Evolutionary conservation across 1,284 basidiomycete species (phyloP).

Genomic region (Microbotryum silenes-acaulis): DNA sequence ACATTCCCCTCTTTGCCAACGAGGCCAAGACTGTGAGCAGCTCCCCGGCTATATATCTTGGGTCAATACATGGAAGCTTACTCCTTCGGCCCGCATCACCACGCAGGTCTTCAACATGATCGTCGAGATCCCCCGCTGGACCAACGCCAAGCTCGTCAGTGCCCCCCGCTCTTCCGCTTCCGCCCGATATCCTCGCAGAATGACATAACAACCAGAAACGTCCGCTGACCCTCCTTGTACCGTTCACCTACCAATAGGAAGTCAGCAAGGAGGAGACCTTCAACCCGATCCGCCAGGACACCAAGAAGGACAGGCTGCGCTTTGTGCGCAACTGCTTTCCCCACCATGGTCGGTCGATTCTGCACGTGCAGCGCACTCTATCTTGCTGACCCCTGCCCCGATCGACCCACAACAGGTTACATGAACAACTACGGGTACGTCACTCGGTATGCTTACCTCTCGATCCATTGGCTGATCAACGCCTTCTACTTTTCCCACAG

Average conservation of each 20-base stretch:
- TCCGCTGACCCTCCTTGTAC: neutral
- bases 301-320: conserved; percentile 91
- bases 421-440: conserved; percentile 86
- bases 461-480: neutral
- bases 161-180: neutral
- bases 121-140: conserved; percentile 98
- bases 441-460: neutral
- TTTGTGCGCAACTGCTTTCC: conserved; percentile 99
- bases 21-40: conserved; percentile 52
- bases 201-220: neutral
- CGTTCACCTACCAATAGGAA: conserved; percentile 66
- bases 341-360: conserved; percentile 75
- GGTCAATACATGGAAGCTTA: conserved; percentile 3
- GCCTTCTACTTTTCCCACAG: conserved; percentile 29
- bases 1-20: conserved; percentile 93
- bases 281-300: conserved; percentile 99
- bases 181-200: neutral
- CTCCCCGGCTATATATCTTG: no score
- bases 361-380: conserved; percentile 6
- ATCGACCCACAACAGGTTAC: conserved; percentile 6
- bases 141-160: conserved; percentile 53
- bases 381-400: neutral
- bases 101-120: conserved; percentile 84
- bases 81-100: neutral
- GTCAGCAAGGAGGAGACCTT: conserved; percentile 94